Evolutionary conservation across 208 protist species (phyloP).

Genomic region (Acanthamoeba lenticulata): DNA sequence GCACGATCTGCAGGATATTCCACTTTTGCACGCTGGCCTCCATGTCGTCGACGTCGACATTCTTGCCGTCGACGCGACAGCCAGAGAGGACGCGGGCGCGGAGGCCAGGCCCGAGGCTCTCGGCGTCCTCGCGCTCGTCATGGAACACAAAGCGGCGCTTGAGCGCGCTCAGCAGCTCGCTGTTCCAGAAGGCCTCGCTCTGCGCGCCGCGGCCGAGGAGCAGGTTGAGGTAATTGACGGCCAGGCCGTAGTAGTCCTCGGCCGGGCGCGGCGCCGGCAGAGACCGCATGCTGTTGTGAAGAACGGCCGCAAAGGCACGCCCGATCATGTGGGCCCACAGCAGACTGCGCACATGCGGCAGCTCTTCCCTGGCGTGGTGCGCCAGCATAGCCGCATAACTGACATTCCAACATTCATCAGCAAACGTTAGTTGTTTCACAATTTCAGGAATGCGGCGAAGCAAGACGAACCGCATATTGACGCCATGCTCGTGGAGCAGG

Average conservation of each 20-base stretch:
- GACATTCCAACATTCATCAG: background rate
- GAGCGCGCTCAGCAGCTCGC: background rate
- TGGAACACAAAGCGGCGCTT: conserved; percentile 15
- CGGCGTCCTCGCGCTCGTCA: background rate
- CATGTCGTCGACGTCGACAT: background rate
- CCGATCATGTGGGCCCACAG: conserved; percentile 51
- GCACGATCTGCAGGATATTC: conserved; percentile 9
- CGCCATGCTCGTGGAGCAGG: conserved; percentile 21
- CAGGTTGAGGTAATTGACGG: conserved; percentile 37
- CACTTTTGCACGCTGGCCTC: conserved; percentile 12
- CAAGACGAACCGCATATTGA: conserved; percentile 41
- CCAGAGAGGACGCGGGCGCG: background rate
- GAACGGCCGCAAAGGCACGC: conserved; percentile 18
- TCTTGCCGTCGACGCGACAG: background rate
- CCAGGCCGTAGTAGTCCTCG: conserved; percentile 26
- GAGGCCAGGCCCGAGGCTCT: background rate
- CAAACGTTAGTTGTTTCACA: background rate
- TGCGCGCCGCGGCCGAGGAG: background rate
- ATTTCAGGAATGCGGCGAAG: background rate
- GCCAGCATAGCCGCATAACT: conserved; percentile 23
- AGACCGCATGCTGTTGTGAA: conserved; percentile 51
- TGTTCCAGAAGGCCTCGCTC: conserved; percentile 38
- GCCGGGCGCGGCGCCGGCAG: background rate
- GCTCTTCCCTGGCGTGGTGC: background rate
- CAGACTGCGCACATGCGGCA: background rate